These are phyloP conservation scores for Dendrobium chrysotoxum DNA, from an alignment of 106 monocot species.

Conservation along the genomic window DNA sequence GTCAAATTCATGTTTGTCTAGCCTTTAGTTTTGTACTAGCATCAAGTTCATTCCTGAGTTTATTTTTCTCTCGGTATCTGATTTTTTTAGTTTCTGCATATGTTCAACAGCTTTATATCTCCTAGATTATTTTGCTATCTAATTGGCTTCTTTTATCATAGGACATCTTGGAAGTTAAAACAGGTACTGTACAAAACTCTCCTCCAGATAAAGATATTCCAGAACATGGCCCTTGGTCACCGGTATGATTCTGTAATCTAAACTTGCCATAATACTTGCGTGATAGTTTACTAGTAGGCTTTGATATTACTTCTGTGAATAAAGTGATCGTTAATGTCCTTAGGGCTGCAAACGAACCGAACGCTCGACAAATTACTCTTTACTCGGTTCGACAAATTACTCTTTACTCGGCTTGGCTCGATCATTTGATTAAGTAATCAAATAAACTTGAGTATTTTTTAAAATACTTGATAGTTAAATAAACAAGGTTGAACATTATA, in stretches of 20 bases:
- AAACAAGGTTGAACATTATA: too few species aligned
- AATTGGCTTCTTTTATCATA: slow-evolving; percentile 17
- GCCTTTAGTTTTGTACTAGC: neutral
- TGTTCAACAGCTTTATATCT: neutral
- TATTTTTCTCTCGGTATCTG: neutral
- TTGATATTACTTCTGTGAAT: neutral
- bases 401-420: too few species aligned
- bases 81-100: neutral
- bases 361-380: too few species aligned
- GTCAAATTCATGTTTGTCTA: neutral
- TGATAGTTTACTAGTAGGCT: neutral
- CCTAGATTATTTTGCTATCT: neutral
- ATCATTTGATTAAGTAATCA: too few species aligned
- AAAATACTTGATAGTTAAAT: too few species aligned
- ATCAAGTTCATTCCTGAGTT: neutral
- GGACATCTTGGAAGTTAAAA: slow-evolving; percentile 77
- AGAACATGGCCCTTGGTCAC: slow-evolving; percentile 84
- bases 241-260: slow-evolving; percentile 34
- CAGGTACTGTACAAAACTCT: slow-evolving; percentile 80
- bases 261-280: neutral
- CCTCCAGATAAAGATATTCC: slow-evolving; percentile 64
- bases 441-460: too few species aligned
- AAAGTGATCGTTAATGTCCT: neutral
- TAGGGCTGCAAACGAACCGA: neutral
- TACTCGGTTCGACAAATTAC: too few species aligned